Base-by-base conservation (phyloP, 495 filamentous ascomycete species). In the Xeromyces bisporus region DNA sequence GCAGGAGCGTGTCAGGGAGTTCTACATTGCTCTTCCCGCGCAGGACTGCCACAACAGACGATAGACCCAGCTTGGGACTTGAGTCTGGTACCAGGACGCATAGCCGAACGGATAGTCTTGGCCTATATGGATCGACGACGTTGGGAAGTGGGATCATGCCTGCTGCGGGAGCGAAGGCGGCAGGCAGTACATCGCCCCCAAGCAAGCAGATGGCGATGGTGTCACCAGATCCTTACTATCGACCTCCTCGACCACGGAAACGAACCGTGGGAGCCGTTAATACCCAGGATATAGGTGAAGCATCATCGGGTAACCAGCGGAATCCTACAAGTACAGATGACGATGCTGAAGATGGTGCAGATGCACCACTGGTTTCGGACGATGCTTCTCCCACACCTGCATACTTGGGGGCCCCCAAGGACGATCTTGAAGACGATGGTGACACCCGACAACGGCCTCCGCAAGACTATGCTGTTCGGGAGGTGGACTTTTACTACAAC, bases 401-500 rank as follows among this genome's bases (percentile, higher is more conserved):
- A 14, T 64, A 66, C 38, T 41, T 68, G 8, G 58, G 58, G 15
- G 56, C 60, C 6, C 51, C 53, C 9, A 60, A 66, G 36, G 69
- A 71, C 33, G 66, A 70, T 21, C 54, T 71, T 28, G n/a, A n/a
- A n/a, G n/a, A n/a, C n/a, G 71, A 74, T 30, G 48, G 52, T 25
- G 60, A 71, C 30, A 60, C 63, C 29, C 43, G 55, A 16, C 56
- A 54, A 23, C 55, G 66, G 18, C 58, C 71, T 1, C 58, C 73
- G 26, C 73, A 77, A 9, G 86, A 96, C 48, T 97, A 96, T 47
- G 75, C 83, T 2, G 83, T 81, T 1, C 74, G 89, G 21, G 89
- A 97, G 53, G 77, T 82, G 3, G 89, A 97, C 47, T 93, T 87
- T 44, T 93, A 93, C 46, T 94, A 96, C 49, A 78, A 85, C 9